Conservation (phyloP, 345 rosid species). For the Excoecaria agallocha region DNA sequence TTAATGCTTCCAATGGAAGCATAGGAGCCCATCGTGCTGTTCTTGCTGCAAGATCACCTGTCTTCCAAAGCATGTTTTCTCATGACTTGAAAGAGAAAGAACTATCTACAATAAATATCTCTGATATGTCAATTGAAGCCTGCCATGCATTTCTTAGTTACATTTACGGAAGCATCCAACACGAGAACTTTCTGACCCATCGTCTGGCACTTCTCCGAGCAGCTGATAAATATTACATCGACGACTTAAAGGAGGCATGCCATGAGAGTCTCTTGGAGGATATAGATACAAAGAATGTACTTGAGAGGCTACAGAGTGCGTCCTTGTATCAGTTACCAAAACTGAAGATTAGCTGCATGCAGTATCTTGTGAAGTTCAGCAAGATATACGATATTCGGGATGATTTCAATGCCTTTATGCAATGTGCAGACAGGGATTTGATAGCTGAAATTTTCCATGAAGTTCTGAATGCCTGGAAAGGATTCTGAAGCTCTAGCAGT, state of each 20-base stretch:
- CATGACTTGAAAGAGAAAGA: conserved; percentile 93
- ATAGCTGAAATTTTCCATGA: conserved; percentile 81
- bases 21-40: conserved; percentile 86
- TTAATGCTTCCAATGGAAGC: conserved; percentile 77
- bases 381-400: conserved; percentile 82
- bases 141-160: conserved; percentile 76
- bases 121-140: conserved; percentile 78
- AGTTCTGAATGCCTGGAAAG: conserved; percentile 85
- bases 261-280: conserved; percentile 82
- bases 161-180: conserved; percentile 73
- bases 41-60: conserved; percentile 89
- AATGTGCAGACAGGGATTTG: conserved; percentile 72
- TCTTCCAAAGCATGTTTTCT: conserved; percentile 78
- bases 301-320: conserved; percentile 85
- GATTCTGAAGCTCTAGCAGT: conserved; percentile 46
- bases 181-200: conserved; percentile 64
- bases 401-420: conserved; percentile 74
- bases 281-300: conserved; percentile 73
- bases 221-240: conserved; percentile 80
- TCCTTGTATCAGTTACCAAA: conserved; percentile 59
- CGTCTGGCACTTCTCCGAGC: conserved; percentile 72
- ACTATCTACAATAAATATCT: conserved; percentile 61
- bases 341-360: conserved; percentile 73
- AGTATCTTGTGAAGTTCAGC: conserved; percentile 90
- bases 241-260: conserved; percentile 80